phyloP scores from a whole-genome alignment of 2,329 filamentous ascomycete genomes.

The Cadophora luteo-olivacea region DNA sequence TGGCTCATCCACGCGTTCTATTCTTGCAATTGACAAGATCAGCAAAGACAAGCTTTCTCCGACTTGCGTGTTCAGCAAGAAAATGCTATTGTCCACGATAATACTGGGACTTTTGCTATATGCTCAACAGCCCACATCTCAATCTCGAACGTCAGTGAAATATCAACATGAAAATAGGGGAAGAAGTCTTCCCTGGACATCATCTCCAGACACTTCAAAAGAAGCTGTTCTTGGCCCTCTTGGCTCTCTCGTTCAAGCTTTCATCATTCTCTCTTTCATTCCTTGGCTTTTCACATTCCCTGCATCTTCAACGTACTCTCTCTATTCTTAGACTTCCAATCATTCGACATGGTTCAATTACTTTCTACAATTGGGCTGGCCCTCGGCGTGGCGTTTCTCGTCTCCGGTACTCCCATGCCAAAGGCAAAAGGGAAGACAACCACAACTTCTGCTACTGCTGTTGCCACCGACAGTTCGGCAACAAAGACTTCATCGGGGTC shows the following conservation, averaged over 20 bases:
- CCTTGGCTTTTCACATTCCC: constrained; percentile 8
- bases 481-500: no score
- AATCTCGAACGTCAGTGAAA: constrained; percentile 6
- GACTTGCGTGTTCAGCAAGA: not conserved
- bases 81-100: not conserved
- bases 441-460: not conserved
- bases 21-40: not conserved
- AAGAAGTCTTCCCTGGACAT: not conserved
- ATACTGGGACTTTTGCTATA: constrained; percentile 11
- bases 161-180: not conserved
- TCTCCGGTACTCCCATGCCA: constrained; percentile 34
- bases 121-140: not conserved
- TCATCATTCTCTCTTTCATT: not conserved
- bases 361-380: constrained; percentile 35
- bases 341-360: constrained; percentile 36
- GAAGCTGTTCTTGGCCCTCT: not conserved
- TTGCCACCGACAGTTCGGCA: no score
- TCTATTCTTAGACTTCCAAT: constrained; percentile 1
- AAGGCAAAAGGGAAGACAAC: constrained; percentile 12
- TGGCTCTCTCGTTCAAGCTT: constrained; percentile 16
- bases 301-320: not conserved
- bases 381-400: constrained; percentile 33
- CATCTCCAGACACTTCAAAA: not conserved
- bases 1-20: not conserved
- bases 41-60: not conserved